Conservation (phyloP, 2,329 filamentous ascomycete genomes). For the Mariannaea elegans region DNA sequence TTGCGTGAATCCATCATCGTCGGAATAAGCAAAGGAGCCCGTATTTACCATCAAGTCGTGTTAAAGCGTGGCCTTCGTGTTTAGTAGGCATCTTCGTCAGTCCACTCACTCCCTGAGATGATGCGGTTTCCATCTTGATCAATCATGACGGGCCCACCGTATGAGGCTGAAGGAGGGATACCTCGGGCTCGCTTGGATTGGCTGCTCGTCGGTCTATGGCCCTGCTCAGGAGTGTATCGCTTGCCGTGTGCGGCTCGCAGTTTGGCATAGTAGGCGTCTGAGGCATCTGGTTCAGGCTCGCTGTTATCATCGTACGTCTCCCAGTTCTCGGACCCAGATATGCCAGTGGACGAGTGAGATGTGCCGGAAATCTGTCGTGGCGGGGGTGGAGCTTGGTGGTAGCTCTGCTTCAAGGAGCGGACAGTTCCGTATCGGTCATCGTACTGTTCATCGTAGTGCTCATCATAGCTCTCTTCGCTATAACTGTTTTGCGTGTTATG, state of each 20-base stretch:
- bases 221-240: constrained; percentile 63
- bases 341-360: constrained; percentile 77
- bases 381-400: constrained; percentile 51
- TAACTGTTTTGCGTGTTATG: constrained; percentile 43
- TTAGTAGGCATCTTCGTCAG: constrained; percentile 69
- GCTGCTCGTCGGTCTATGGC: constrained; percentile 51
- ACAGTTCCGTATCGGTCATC: constrained; percentile 53
- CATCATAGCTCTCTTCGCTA: constrained; percentile 49
- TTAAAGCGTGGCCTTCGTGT: constrained; percentile 2
- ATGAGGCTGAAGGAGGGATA: constrained; percentile 57
- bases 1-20: constrained; percentile 41
- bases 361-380: constrained; percentile 71
- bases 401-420: constrained; percentile 47
- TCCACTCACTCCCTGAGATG: constrained; percentile 73
- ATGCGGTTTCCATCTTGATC: constrained; percentile 70
- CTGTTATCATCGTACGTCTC: constrained; percentile 92
- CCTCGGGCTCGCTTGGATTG: constrained; percentile 64
- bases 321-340: constrained; percentile 94
- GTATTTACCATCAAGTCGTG: constrained; percentile 34
- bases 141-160: constrained; percentile 58
- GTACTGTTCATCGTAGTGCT: constrained; percentile 50
- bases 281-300: constrained; percentile 77
- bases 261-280: constrained; percentile 83
- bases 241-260: constrained; percentile 74
- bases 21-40: constrained; percentile 29